Conservation (phyloP, 228 moss, liverwort and hornwort genomes). For the Sphagnum magellanicum region DNA sequence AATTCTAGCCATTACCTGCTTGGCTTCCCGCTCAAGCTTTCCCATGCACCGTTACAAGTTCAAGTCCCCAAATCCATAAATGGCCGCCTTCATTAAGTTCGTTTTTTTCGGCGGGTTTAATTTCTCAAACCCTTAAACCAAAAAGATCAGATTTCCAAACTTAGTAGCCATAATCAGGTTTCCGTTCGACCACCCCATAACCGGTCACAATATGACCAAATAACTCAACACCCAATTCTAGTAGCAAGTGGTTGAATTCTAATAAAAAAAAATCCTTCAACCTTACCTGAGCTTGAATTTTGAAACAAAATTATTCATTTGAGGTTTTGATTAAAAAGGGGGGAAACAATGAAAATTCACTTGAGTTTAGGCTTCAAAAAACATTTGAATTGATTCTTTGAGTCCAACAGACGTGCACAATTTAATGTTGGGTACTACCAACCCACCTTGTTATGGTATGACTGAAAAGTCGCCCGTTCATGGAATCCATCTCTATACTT, state of each 20-base stretch:
- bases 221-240: neutral
- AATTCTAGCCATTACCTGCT: too few relatives aligned
- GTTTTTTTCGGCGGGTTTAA: too few relatives aligned
- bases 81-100: too few relatives aligned
- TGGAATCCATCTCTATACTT: slow-evolving; percentile 1
- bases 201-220: neutral
- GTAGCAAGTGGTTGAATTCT: neutral
- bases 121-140: too few relatives aligned
- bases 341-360: too few relatives aligned
- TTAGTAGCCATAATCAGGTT: too few relatives aligned
- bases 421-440: too few relatives aligned
- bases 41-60: too few relatives aligned
- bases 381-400: neutral
- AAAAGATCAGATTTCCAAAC: too few relatives aligned
- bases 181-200: too few relatives aligned
- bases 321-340: neutral
- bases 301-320: neutral
- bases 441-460: neutral
- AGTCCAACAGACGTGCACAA: neutral
- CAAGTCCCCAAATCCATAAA: too few relatives aligned
- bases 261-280: neutral
- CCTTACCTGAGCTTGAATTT: neutral
- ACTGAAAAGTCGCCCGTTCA: neutral
- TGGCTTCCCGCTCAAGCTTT: too few relatives aligned
- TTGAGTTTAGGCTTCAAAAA: neutral